A percentile compares a stretch with the other conserved stretches of the same genome.
Conservation (phyloP, 768 basidiomycete genomes). For the Leccinum obscurum region DNA sequence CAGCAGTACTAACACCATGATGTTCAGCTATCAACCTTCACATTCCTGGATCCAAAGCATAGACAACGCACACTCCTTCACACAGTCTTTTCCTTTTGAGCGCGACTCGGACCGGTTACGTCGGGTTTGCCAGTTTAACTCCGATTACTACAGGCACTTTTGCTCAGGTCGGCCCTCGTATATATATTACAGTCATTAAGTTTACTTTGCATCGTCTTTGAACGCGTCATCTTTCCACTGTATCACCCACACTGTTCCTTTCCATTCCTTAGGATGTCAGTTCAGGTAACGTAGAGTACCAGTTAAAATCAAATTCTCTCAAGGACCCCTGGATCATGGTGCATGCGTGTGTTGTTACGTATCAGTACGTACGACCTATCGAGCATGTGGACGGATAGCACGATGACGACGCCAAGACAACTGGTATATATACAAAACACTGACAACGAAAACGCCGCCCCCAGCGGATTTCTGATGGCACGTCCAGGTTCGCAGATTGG, state of each 20-base stretch:
- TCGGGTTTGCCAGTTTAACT: constrained; percentile 4
- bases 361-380: neutral
- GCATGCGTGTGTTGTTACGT: neutral
- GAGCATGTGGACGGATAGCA: neutral
- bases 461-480: neutral
- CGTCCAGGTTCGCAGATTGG: neutral
- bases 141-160: constrained; percentile 5
- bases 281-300: constrained; percentile 29
- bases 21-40: constrained; percentile 81
- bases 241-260: constrained; percentile 29
- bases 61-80: constrained; percentile 31
- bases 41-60: constrained; percentile 79
- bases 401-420: neutral
- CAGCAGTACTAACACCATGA: constrained; percentile 6
- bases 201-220: constrained; percentile 28
- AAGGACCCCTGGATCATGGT: neutral
- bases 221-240: constrained; percentile 33
- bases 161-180: constrained; percentile 29
- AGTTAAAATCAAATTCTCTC: constrained; percentile 15
- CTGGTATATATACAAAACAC: neutral
- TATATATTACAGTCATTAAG: constrained; percentile 38
- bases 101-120: constrained; percentile 4
- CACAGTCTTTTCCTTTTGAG: constrained; percentile 2
- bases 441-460: neutral
- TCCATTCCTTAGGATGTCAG: constrained; percentile 10